Conservation (phyloP, 2,329 filamentous ascomycete genomes). For the Claviceps africana region DNA sequence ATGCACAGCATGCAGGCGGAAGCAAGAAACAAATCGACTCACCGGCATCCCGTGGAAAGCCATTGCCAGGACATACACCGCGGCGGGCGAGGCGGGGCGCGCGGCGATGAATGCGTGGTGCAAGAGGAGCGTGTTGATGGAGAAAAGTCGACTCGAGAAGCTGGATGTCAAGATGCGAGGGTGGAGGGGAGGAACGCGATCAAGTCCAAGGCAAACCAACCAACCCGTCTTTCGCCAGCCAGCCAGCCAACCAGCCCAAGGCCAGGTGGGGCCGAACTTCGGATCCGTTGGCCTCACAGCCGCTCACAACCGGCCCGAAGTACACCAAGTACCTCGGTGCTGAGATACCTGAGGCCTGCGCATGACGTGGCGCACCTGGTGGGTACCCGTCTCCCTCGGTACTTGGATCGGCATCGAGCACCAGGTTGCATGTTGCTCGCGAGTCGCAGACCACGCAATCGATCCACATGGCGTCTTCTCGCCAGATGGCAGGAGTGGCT, state of each 20-base stretch:
- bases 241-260: background rate
- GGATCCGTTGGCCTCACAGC: background rate
- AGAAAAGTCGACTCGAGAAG: background rate
- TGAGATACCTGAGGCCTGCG: fast-evolving
- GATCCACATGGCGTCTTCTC: background rate
- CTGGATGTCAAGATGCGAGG: background rate
- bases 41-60: slow-evolving; percentile 19
- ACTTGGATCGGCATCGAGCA: background rate
- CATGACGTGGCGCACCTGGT: background rate
- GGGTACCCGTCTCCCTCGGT: background rate
- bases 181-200: background rate
- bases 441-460: background rate
- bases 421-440: background rate
- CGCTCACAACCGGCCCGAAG: background rate
- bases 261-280: background rate
- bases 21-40: background rate
- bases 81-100: background rate
- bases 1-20: background rate
- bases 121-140: background rate
- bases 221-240: background rate
- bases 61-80: slow-evolving; percentile 8
- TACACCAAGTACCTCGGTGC: background rate
- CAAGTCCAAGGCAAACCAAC: background rate
- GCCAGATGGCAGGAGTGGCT: no score
- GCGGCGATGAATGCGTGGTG: background rate